Evolutionary conservation across 2,329 filamentous ascomycete genomes (phyloP).

Genomic region (Exophiala bonariae): DNA sequence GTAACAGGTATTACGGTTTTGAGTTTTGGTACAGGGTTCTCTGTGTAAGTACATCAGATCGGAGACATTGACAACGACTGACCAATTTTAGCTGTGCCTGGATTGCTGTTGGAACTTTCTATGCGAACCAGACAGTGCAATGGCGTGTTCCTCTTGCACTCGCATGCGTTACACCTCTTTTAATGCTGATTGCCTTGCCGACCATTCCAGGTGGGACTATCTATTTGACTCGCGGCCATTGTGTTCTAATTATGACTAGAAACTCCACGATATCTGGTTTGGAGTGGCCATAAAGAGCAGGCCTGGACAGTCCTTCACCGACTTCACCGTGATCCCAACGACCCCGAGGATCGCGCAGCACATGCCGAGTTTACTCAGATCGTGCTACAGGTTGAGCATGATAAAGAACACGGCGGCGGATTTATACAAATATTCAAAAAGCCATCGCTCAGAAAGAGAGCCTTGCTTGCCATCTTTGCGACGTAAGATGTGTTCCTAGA

Average conservation of each 20-base stretch:
- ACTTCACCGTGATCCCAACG: conserved; percentile 4
- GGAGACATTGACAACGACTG: not conserved
- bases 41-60: not conserved
- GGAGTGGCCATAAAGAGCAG: not conserved
- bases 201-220: not conserved
- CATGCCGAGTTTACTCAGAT: conserved; percentile 4
- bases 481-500: not conserved
- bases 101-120: not conserved
- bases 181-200: conserved; percentile 2
- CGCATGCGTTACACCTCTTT: conserved; percentile 1
- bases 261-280: conserved; percentile 5
- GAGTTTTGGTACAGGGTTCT: not conserved
- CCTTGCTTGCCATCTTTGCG: not conserved
- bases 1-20: conserved; percentile 7
- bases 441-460: not conserved
- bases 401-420: not conserved
- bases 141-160: conserved; percentile 13
- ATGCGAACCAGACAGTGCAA: not conserved
- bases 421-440: conserved; percentile 1
- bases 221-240: too few species aligned
- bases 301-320: not conserved
- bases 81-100: not conserved
- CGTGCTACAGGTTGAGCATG: conserved; percentile 6
- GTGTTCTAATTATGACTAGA: conserved; percentile 4
- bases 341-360: conserved; percentile 1